These are phyloP conservation scores for Spinacia oleracea DNA, from an alignment of 179 eudicot species.

Conservation along the genomic window DNA sequence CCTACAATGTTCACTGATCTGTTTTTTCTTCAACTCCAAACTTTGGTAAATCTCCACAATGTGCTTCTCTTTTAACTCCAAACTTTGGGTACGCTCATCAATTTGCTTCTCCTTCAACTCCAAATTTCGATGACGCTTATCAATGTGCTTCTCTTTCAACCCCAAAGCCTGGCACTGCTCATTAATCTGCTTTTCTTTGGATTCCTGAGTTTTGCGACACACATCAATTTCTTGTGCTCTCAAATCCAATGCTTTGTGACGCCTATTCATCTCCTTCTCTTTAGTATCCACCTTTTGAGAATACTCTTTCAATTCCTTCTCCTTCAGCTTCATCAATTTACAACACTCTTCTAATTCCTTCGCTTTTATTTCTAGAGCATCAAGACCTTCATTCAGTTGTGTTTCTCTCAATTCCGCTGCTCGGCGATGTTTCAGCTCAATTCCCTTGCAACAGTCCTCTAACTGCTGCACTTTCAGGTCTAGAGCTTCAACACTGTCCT, in stretches of 20 bases:
- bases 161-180: not conserved
- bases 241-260: constrained; percentile 10
- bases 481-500: not conserved
- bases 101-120: too few relatives aligned
- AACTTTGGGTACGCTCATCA: too few relatives aligned
- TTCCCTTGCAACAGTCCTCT: not conserved
- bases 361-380: not conserved
- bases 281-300: not conserved
- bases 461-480: not conserved
- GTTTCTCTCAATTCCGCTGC: not conserved
- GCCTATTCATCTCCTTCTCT: not conserved
- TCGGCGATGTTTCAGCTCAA: not conserved
- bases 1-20: not conserved
- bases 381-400: not conserved
- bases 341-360: not conserved
- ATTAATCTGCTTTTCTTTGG: constrained; percentile 1
- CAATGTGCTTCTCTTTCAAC: too few relatives aligned
- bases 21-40: too few relatives aligned
- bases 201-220: not conserved
- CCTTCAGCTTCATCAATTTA: not conserved
- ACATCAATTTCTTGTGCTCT: constrained; percentile 18
- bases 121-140: not conserved
- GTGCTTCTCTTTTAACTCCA: too few relatives aligned
- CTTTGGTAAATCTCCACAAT: too few relatives aligned
- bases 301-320: constrained; percentile 6